Evolutionary conservation across 2,329 filamentous ascomycete genomes (phyloP).

Genomic region (Graphium sp.): DNA sequence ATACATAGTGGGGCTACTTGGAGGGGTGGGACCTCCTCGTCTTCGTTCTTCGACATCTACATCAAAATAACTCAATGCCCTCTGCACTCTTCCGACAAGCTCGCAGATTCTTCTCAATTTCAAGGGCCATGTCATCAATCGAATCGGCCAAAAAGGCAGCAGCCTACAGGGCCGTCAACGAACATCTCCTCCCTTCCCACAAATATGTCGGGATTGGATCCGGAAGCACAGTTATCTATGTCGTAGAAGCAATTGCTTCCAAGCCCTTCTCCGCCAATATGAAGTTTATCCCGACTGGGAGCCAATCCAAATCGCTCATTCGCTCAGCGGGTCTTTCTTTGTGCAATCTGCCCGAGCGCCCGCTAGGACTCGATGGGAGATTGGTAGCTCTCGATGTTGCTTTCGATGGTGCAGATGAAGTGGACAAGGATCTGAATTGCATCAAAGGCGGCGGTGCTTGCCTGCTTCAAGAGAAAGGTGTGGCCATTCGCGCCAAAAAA

Average conservation of each 20-base stretch:
- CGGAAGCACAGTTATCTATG: conserved; percentile 68
- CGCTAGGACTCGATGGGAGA: conserved; percentile 28
- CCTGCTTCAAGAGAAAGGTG: conserved; percentile 92
- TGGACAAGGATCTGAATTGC: conserved; percentile 85
- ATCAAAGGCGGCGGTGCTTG: conserved; percentile 98
- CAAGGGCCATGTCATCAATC: conserved; percentile 24
- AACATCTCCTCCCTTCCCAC: conserved; percentile 49
- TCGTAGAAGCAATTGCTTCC: conserved; percentile 62
- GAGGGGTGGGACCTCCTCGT: no score
- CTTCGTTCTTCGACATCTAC: no score
- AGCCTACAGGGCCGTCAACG: conserved; percentile 55
- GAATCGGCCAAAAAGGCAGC: conserved; percentile 63
- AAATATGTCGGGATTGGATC: conserved; percentile 64
- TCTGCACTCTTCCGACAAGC: no score
- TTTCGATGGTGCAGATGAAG: conserved; percentile 94
- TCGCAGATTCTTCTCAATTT: conserved; percentile 1
- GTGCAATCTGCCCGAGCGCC: conserved; percentile 61
- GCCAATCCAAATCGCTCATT: conserved; percentile 79
- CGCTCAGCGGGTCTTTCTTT: conserved; percentile 60
- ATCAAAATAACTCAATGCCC: no score
- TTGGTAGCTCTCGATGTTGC: conserved; percentile 60
- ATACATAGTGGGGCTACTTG: no score
- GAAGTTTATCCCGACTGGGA: conserved; percentile 83
- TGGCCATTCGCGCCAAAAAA: conserved; percentile 67
- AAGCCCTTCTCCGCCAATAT: conserved; percentile 44